Evolutionary conservation across 139 green algal genomes (phyloP).

Genomic region (Nannochloris sp.): DNA sequence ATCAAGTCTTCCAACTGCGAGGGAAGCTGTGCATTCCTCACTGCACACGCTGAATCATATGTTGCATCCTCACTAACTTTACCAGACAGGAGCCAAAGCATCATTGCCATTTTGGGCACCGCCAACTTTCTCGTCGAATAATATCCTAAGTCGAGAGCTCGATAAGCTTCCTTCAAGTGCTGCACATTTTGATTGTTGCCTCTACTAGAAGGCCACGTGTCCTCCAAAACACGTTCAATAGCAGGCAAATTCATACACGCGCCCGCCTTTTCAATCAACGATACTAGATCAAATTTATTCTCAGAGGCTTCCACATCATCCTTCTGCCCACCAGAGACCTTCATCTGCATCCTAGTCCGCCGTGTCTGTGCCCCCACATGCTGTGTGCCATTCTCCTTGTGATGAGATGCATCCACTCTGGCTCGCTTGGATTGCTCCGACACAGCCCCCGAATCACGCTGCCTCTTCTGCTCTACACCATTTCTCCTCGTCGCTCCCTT

Average conservation of each 20-base stretch:
- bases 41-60: neutral
- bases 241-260: neutral
- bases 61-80: conserved; percentile 15
- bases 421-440: too few relatives aligned
- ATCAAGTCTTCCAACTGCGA: neutral
- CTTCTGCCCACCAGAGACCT: too few relatives aligned
- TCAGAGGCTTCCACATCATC: neutral
- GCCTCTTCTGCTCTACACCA: too few relatives aligned
- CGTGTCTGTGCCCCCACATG: too few relatives aligned
- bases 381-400: too few relatives aligned
- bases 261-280: neutral
- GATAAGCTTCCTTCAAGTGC: neutral
- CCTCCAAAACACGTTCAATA: neutral
- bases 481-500: too few relatives aligned
- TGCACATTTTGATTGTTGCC: conserved; percentile 9
- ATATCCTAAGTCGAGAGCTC: neutral
- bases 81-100: conserved; percentile 13
- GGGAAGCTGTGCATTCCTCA: neutral
- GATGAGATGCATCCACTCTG: too few relatives aligned
- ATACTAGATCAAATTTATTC: neutral
- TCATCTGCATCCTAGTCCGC: too few relatives aligned
- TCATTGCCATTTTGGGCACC: conserved; percentile 13
- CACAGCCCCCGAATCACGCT: too few relatives aligned
- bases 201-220: conserved; percentile 2
- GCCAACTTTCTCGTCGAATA: conserved; percentile 2